Evolutionary conservation across 768 basidiomycete species (phyloP).

Genomic region (Boletus fagicola): DNA sequence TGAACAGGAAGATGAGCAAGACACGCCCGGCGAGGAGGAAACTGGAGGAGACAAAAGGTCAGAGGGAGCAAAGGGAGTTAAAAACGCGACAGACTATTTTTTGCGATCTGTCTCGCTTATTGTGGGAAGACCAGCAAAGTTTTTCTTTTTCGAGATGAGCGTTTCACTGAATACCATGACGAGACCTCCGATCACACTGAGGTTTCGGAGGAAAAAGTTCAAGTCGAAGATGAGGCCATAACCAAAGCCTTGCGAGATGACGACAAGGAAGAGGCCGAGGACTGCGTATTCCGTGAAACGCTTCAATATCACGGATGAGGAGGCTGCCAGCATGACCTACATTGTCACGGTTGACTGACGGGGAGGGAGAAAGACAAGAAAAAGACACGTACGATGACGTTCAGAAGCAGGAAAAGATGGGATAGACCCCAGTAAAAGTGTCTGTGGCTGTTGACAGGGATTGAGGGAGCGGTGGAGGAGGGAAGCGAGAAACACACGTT

Average conservation of each 20-base stretch:
- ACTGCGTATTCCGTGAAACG: slow-evolving; percentile 87
- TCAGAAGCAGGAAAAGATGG: slow-evolving; percentile 87
- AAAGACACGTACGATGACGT: slow-evolving; percentile 73
- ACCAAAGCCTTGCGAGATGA: slow-evolving; percentile 94
- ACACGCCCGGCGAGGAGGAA: slow-evolving; percentile 97
- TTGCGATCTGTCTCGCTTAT: slow-evolving; percentile 94
- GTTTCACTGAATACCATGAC: slow-evolving; percentile 99
- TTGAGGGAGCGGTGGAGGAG: slow-evolving; percentile 7
- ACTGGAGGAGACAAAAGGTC: slow-evolving; percentile 40
- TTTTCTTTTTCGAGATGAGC: slow-evolving; percentile 79
- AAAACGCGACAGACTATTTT: slow-evolving; percentile 76
- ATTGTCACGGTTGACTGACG: neutral
- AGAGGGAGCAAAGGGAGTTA: neutral
- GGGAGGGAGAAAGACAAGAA: neutral
- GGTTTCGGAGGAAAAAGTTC: slow-evolving; percentile 99
- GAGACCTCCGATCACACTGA: slow-evolving; percentile 95
- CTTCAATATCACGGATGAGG: slow-evolving; percentile 83
- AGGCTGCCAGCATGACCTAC: slow-evolving; percentile 87
- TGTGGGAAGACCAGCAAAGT: slow-evolving; percentile 87
- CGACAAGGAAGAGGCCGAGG: slow-evolving; percentile 84
- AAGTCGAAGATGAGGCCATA: slow-evolving; percentile 99
- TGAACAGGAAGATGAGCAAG: slow-evolving; percentile 97
- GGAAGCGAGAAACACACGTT: slow-evolving; percentile 54
- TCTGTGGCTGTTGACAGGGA: slow-evolving; percentile 64
- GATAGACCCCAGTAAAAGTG: slow-evolving; percentile 95